Conservation (phyloP, 257 asterid genomes). For the Leonotis leonurus region DNA sequence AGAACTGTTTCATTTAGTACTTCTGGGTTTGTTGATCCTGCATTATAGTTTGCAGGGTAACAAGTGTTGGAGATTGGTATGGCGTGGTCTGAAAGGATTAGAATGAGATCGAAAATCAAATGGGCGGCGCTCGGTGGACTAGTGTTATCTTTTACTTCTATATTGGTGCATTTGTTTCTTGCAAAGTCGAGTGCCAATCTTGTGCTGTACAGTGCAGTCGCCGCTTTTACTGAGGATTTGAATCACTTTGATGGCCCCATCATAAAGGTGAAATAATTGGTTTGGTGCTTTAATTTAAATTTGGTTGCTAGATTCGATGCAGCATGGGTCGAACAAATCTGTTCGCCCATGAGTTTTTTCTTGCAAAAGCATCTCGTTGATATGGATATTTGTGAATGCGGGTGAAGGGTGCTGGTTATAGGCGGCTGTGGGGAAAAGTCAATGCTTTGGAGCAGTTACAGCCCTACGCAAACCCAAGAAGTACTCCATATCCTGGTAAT, state of each 20-base stretch:
- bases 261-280: conserved; percentile 29
- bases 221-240: conserved; percentile 53
- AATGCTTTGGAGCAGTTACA: conserved; percentile 64
- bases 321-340: neutral
- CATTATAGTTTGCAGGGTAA: conserved; percentile 29
- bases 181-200: conserved; percentile 72
- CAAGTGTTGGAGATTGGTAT: conserved; percentile 17
- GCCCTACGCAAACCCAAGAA: conserved; percentile 79
- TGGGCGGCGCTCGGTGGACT: conserved; percentile 90
- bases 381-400: conserved; percentile 23
- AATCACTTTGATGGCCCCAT: conserved; percentile 26
- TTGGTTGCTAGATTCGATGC: too few relatives aligned
- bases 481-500: conserved; percentile 63
- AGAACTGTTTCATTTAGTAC: conserved; percentile 7
- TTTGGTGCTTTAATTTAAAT: conserved; percentile 1
- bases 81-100: conserved; percentile 28
- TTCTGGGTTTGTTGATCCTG: conserved; percentile 10
- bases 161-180: conserved; percentile 74
- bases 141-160: conserved; percentile 66
- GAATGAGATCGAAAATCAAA: conserved; percentile 73
- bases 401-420: conserved; percentile 53
- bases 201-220: conserved; percentile 41
- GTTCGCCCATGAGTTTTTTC: neutral
- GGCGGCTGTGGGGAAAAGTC: conserved; percentile 86
- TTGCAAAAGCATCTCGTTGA: neutral